Percentiles rank a stretch among this genome's conserved stretches.
Evolutionary conservation across 176 grass and related monocot species (phyloP).

Genomic region (Metroxylon sagu): DNA sequence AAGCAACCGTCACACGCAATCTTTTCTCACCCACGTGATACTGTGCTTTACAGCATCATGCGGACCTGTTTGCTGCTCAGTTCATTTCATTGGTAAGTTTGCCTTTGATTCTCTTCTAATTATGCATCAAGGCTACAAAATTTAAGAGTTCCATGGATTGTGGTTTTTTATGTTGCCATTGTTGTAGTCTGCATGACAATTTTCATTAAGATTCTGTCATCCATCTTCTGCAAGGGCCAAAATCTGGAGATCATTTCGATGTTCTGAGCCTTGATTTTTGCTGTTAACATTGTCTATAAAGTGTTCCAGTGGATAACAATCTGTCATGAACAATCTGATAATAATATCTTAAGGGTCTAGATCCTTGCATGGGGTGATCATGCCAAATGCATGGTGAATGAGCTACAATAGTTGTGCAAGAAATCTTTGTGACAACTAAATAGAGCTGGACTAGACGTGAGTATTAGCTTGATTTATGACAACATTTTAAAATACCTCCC

Average conservation of each 20-base stretch:
- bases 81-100: conserved; percentile 40
- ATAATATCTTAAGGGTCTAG: too few species aligned
- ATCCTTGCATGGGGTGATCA: too few species aligned
- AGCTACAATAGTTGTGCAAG: too few species aligned
- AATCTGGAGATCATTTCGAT: not conserved
- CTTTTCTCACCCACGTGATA: conserved; percentile 8
- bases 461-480: too few species aligned
- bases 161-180: not conserved
- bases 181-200: too few species aligned
- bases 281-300: not conserved
- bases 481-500: too few species aligned
- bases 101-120: not conserved
- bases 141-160: not conserved
- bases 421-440: too few species aligned
- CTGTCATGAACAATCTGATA: too few species aligned
- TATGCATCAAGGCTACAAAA: not conserved
- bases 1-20: not conserved
- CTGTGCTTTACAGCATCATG: conserved; percentile 40
- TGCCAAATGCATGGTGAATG: too few species aligned
- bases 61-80: conserved; percentile 44
- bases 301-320: too few species aligned
- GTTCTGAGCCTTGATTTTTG: not conserved
- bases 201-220: not conserved
- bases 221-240: not conserved
- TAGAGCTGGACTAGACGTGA: too few species aligned